A percentile compares a stretch with the other conserved stretches of the same genome.
phyloP scores from a whole-genome alignment of 257 asterid genomes.

The Nemophila menziesii region DNA sequence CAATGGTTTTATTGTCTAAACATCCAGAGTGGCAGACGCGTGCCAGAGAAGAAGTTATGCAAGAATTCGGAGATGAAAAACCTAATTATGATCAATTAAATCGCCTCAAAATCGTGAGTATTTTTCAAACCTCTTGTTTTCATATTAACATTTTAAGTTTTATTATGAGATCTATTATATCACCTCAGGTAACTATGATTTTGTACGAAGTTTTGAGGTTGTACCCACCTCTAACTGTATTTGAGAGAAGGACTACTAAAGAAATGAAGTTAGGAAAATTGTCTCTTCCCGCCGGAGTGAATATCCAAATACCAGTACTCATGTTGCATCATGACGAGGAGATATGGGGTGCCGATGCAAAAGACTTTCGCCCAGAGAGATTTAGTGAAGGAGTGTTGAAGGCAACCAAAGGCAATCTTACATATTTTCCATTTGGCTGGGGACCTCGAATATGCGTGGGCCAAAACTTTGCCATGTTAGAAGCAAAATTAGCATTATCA shows the following conservation, averaged over 20 bases:
- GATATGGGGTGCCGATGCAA: slow-evolving; percentile 28
- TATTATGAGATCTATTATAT: neutral
- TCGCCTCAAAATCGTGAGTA: no score
- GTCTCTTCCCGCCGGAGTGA: slow-evolving; percentile 11
- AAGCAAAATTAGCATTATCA: slow-evolving; percentile 21
- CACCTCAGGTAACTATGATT: slow-evolving; percentile 24
- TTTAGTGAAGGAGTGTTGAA: slow-evolving; percentile 20
- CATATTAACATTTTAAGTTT: no score
- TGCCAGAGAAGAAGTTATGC: slow-evolving; percentile 14
- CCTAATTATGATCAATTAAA: no score
- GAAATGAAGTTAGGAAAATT: slow-evolving; percentile 15
- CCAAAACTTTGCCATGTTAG: slow-evolving; percentile 23
- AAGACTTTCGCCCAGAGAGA: slow-evolving; percentile 26
- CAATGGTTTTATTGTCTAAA: slow-evolving; percentile 11
- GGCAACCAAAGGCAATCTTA: slow-evolving; percentile 17
- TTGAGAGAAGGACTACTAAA: slow-evolving; percentile 6
- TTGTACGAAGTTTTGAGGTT: slow-evolving; percentile 21
- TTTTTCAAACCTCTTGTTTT: no score
- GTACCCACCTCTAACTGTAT: slow-evolving; percentile 16
- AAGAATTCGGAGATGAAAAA: slow-evolving; percentile 7
- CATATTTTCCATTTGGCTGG: slow-evolving; percentile 24
- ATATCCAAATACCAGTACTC: slow-evolving; percentile 14
- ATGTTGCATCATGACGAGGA: slow-evolving; percentile 16
- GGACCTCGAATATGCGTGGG: slow-evolving; percentile 32
- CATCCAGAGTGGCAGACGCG: slow-evolving; percentile 13